Evolutionary conservation across 2,329 filamentous ascomycete species (phyloP).

Genomic region (Colletotrichum chlorophyti): DNA sequence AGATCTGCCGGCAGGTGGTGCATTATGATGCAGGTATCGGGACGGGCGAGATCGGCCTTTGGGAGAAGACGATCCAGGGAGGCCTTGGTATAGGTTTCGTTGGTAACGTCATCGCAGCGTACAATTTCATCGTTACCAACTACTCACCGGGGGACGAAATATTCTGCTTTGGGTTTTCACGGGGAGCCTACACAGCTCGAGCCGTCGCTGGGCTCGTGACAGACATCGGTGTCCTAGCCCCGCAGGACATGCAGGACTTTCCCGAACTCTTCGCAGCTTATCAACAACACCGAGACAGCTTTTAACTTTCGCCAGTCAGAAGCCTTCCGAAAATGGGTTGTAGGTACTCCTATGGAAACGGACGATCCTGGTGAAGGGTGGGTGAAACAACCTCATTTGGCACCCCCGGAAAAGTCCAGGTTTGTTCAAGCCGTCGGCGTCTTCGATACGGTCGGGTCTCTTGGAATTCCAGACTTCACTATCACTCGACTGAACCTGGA

Average conservation of each 20-base stretch:
- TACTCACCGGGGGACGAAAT: slow-evolving; percentile 44
- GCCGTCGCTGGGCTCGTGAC: slow-evolving; percentile 45
- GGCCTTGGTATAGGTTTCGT: too few species aligned
- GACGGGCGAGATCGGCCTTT: too few species aligned
- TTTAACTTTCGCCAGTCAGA: neutral
- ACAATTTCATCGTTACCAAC: slow-evolving; percentile 46
- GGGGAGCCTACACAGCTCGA: slow-evolving; percentile 48
- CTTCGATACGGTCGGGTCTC: slow-evolving; percentile 22
- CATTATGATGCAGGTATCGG: too few species aligned
- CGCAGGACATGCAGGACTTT: slow-evolving; percentile 1
- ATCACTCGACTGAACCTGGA: neutral
- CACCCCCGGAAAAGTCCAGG: neutral
- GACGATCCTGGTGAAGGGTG: neutral
- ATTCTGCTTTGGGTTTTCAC: slow-evolving; percentile 45
- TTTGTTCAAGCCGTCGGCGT: slow-evolving; percentile 14
- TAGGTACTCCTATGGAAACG: neutral
- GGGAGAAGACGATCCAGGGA: too few species aligned
- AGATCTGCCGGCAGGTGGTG: neutral
- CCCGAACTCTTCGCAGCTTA: neutral
- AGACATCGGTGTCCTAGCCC: slow-evolving; percentile 32
- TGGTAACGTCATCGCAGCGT: too few species aligned
- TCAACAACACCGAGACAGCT: too few species aligned
- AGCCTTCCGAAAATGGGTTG: neutral
- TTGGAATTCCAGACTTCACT: slow-evolving; percentile 9
- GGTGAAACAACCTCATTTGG: neutral